phyloP scores from a whole-genome alignment of 495 filamentous ascomycete species.

The Annulohypoxylon maeteangense region DNA sequence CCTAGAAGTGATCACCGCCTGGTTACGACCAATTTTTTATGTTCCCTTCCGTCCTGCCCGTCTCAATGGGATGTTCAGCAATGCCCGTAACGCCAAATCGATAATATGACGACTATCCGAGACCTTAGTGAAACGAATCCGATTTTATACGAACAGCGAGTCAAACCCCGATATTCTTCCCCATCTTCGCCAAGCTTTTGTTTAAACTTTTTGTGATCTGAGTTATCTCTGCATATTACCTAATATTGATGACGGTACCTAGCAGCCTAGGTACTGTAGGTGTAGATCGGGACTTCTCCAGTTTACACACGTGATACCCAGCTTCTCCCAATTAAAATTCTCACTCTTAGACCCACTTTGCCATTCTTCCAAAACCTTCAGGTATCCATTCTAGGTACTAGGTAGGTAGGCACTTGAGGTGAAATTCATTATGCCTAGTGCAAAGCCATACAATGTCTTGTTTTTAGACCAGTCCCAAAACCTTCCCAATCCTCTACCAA shows the following conservation, averaged over 20 bases:
- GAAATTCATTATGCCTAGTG: too few species aligned
- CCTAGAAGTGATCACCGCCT: conserved; percentile 3
- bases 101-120: not conserved
- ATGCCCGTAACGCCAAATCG: not conserved
- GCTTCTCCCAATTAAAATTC: too few species aligned
- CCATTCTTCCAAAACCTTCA: too few species aligned
- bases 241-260: too few species aligned
- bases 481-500: conserved; percentile 40
- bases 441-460: too few species aligned
- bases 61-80: not conserved
- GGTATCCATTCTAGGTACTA: too few species aligned
- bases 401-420: too few species aligned
- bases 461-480: too few species aligned
- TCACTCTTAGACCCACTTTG: too few species aligned
- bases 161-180: not conserved
- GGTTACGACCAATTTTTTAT: not conserved
- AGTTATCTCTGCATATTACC: not conserved
- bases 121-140: not conserved
- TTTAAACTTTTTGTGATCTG: not conserved
- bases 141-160: not conserved
- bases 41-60: not conserved
- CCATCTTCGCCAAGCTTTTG: not conserved
- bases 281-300: too few species aligned
- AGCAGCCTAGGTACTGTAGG: too few species aligned
- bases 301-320: too few species aligned